Conservation (phyloP, 2,329 filamentous ascomycete genomes). For the Pseudonectria buxi region DNA sequence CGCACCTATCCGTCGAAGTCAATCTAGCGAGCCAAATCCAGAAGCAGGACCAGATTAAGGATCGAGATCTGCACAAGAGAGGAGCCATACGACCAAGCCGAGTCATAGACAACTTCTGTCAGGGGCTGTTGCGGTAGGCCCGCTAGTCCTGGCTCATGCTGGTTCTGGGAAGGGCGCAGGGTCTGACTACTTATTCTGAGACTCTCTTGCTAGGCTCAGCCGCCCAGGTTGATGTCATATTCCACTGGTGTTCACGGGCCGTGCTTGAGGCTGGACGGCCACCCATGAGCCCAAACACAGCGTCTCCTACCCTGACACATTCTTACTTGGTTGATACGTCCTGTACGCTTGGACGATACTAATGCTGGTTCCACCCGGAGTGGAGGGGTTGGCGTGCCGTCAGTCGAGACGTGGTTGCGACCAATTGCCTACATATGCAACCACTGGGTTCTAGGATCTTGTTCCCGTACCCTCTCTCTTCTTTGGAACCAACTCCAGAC, state of each 20-base stretch:
- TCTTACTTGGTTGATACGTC: slow-evolving; percentile 11
- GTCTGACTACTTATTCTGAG: no score
- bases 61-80: background rate
- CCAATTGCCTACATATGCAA: slow-evolving; percentile 16
- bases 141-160: no score
- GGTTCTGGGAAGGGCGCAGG: no score
- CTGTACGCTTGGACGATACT: slow-evolving; percentile 14
- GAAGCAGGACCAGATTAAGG: background rate
- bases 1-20: background rate
- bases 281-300: slow-evolving; percentile 9
- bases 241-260: no score
- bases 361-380: slow-evolving; percentile 20
- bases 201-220: no score
- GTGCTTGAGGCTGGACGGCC: slow-evolving; percentile 4
- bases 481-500: slow-evolving; percentile 13
- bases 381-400: slow-evolving; percentile 20
- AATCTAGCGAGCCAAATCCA: slow-evolving; percentile 2
- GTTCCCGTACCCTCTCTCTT: slow-evolving; percentile 9
- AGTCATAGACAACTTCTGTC: background rate
- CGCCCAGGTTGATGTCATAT: no score
- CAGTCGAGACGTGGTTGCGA: slow-evolving; percentile 17
- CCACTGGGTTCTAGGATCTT: slow-evolving; percentile 13
- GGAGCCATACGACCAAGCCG: background rate
- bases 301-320: slow-evolving; percentile 9
- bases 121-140: no score